A percentile compares a stretch with the other conserved stretches of the same genome.
Evolutionary conservation across 2,329 filamentous ascomycete genomes (phyloP).

Genomic region (Fusarium bactridioides): DNA sequence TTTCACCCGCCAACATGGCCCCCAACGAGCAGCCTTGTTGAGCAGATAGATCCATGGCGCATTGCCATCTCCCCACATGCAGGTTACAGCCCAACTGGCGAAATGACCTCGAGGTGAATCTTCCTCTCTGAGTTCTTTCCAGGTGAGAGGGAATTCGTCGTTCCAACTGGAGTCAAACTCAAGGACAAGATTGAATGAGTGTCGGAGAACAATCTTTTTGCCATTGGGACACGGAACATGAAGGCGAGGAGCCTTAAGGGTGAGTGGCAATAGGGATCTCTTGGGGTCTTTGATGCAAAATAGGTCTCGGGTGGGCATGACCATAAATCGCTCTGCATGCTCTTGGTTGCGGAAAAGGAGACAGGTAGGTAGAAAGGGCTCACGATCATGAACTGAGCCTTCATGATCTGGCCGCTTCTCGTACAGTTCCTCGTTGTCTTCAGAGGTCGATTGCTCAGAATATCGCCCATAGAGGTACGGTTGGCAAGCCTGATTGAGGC

Average conservation of each 20-base stretch:
- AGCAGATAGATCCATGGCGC: accelerated
- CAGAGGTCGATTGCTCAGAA: accelerated
- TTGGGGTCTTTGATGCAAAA: background rate
- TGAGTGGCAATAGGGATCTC: accelerated
- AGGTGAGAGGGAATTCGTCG: accelerated
- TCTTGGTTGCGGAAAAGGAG: accelerated
- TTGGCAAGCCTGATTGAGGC: background rate
- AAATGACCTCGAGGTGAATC: background rate
- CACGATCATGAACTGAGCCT: too few relatives aligned
- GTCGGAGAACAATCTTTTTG: accelerated
- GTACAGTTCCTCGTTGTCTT: too few relatives aligned
- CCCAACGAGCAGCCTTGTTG: background rate
- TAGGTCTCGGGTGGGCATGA: background rate
- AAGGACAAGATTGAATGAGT: background rate
- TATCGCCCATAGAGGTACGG: background rate
- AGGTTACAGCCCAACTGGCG: background rate
- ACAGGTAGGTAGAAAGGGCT: background rate
- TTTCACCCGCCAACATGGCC: accelerated
- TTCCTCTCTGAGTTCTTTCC: accelerated
- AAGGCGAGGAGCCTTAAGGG: accelerated
- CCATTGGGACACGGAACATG: accelerated
- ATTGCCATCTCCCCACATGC: accelerated
- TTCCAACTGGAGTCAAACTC: background rate
- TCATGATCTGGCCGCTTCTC: too few relatives aligned
- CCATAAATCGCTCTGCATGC: background rate